Evolutionary conservation across 1,284 basidiomycete species (phyloP).

Genomic region (Ganoderma multipileum): DNA sequence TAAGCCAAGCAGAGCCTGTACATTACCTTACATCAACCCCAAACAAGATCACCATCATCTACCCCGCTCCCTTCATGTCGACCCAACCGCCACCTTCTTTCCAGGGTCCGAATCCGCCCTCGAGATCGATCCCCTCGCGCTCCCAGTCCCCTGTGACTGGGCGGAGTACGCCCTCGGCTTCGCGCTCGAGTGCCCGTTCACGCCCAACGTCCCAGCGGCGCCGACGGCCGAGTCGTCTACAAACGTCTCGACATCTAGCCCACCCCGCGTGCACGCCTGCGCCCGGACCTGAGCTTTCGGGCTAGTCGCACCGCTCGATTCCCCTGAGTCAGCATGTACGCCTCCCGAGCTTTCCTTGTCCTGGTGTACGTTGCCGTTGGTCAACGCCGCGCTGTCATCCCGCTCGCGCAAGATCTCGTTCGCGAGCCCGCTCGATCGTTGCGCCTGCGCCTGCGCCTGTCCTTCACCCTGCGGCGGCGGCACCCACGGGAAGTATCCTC

Average conservation of each 20-base stretch:
- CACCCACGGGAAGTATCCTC: slow-evolving; percentile 55
- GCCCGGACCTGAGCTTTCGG: slow-evolving; percentile 20
- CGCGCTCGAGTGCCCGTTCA: slow-evolving; percentile 19
- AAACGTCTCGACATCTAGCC: slow-evolving; percentile 16
- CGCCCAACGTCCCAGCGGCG: slow-evolving; percentile 20
- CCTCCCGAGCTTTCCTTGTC: slow-evolving; percentile 32
- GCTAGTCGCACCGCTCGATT: slow-evolving; percentile 17
- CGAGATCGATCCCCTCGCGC: slow-evolving; percentile 7
- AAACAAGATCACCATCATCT: not conserved
- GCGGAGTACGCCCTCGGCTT: slow-evolving; percentile 32
- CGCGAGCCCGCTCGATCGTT: slow-evolving; percentile 43
- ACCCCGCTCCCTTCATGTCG: slow-evolving; percentile 4
- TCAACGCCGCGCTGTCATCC: slow-evolving; percentile 25
- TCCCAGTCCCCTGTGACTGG: slow-evolving; percentile 13
- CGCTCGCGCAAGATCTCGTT: slow-evolving; percentile 46
- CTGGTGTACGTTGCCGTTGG: slow-evolving; percentile 9
- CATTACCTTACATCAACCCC: not conserved
- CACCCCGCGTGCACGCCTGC: slow-evolving; percentile 13
- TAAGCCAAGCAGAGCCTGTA: not conserved
- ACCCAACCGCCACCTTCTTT: slow-evolving; percentile 18
- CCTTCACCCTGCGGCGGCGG: slow-evolving; percentile 26
- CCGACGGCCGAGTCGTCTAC: slow-evolving; percentile 19
- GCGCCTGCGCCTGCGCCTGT: slow-evolving; percentile 16
- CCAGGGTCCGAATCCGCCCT: slow-evolving; percentile 34
- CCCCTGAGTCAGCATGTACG: slow-evolving; percentile 31